Evolutionary conservation across 202 grass and related monocot species (phyloP), one percentile per base, ranked within the genome.

Genomic region (Hordeum pubiflorum): DNA sequence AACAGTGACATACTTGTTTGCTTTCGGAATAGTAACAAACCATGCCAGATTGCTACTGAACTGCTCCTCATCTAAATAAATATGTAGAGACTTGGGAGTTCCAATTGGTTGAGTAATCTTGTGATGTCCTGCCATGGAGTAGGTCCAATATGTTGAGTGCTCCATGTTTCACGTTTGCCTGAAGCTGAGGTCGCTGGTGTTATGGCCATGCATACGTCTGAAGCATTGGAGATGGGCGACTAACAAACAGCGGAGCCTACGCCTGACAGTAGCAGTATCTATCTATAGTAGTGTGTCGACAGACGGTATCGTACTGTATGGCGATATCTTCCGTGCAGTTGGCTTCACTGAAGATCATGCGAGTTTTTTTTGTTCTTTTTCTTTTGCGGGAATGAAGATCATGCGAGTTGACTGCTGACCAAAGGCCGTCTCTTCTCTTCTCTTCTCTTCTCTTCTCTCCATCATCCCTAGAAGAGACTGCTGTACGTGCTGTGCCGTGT

Each of bases 331-430:
- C 59, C 59, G 52, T 82, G 79, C 83, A 67, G 66, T 54, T 9
- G 17, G 67, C 83, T 73, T 86, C 83, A 89, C 83, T 74, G 79
- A 86, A 86, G 76, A 55, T 68, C 48, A 82, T 52, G 72, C 46
- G 18, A 50, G 76, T 58, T 80, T n/a, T n/a, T n/a, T n/a, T n/a
- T n/a, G n/a, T n/a, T n/a, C n/a, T n/a, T n/a, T n/a, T n/a, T n/a
- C n/a, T n/a, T n/a, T n/a, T n/a, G n/a, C n/a, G n/a, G n/a, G n/a
- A n/a, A n/a, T 74, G 79, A 86, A 86, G 76, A 55, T 68, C 48
- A 82, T 52, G 72, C 46, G 18, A 50, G 76, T 58, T 80, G 66
- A 58, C 15, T 78, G 41, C 39, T 77, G 65, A 78, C 67, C 81
- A 78, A 26, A 33, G n/a, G 36, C 64, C n/a, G 40, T 34, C 58